These are phyloP conservation scores for Exsudoporus frostii DNA, from an alignment of 768 basidiomycete species.

Conservation along the genomic window DNA sequence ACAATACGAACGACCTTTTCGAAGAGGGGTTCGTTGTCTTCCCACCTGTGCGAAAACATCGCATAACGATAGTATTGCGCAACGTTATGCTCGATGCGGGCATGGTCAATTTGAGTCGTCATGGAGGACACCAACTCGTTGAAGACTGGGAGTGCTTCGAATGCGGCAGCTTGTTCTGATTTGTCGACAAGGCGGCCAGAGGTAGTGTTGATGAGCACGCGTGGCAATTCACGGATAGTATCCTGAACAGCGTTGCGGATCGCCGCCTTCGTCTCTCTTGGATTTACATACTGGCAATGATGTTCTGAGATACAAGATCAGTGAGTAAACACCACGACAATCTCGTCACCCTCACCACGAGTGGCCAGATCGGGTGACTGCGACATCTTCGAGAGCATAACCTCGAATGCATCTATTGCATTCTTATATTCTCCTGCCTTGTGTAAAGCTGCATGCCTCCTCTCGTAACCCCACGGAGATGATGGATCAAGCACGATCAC, in stretches of 20 bases:
- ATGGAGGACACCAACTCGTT: constrained; percentile 7
- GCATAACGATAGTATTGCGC: not conserved
- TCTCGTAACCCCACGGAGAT: not conserved
- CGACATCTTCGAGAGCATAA: constrained; percentile 1
- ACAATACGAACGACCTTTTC: not conserved
- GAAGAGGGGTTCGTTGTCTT: not conserved
- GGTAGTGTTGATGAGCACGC: constrained; percentile 3
- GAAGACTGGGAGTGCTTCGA: constrained; percentile 1
- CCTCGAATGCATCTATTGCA: not conserved
- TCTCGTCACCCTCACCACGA: not conserved
- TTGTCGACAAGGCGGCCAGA: constrained; percentile 6
- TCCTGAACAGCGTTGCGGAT: not conserved
- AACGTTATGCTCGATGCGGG: not conserved
- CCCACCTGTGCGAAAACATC: constrained; percentile 9
- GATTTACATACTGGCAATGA: not conserved
- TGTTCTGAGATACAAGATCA: not conserved
- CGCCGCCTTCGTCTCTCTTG: not conserved
- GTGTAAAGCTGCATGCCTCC: not conserved
- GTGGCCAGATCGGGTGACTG: not conserved
- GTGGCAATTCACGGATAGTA: constrained; percentile 1
- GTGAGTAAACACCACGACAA: too few relatives aligned
- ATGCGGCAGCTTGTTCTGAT: not conserved
- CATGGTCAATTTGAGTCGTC: not conserved
- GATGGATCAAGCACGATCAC: not conserved
- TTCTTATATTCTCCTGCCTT: not conserved